Evolutionary conservation across 176 grass and related monocot genomes (phyloP).

Genomic region (Triticum urartu): DNA sequence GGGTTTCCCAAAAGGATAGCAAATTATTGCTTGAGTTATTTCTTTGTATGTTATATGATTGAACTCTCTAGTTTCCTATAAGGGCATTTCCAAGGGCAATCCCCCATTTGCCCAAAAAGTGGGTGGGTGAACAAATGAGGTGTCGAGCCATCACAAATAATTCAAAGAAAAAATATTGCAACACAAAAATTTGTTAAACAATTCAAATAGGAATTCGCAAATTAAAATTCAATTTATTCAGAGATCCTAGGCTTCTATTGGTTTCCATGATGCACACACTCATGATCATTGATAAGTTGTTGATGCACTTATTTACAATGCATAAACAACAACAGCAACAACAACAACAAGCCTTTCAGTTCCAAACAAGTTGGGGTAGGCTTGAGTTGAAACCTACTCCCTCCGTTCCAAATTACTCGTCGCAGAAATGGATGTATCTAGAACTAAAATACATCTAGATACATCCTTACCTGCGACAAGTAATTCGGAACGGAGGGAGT

Average conservation of each 20-base stretch:
- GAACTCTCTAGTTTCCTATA: not conserved
- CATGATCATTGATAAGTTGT: not conserved
- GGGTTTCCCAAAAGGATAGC: not conserved
- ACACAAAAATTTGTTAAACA: not conserved
- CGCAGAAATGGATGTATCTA: too few relatives aligned
- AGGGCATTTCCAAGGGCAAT: not conserved
- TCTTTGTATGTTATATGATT: not conserved
- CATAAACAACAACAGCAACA: too few relatives aligned
- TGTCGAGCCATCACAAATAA: not conserved
- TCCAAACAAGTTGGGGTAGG: too few relatives aligned
- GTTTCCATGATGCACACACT: not conserved
- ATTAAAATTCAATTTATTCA: not conserved
- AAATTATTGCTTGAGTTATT: not conserved
- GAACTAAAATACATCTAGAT: too few relatives aligned
- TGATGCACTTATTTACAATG: not conserved
- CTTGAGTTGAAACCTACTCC: too few relatives aligned
- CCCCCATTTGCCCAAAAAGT: not conserved
- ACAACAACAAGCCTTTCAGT: too few relatives aligned
- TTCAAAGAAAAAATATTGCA: not conserved
- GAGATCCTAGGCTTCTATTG: not conserved
- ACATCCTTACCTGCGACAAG: too few relatives aligned
- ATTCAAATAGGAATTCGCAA: not conserved
- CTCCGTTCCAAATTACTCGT: too few relatives aligned
- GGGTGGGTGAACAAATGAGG: not conserved
- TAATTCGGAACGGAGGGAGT: too few relatives aligned